Conservation (phyloP, 2,329 filamentous ascomycete species). For the Emergomyces pasteurianus region DNA sequence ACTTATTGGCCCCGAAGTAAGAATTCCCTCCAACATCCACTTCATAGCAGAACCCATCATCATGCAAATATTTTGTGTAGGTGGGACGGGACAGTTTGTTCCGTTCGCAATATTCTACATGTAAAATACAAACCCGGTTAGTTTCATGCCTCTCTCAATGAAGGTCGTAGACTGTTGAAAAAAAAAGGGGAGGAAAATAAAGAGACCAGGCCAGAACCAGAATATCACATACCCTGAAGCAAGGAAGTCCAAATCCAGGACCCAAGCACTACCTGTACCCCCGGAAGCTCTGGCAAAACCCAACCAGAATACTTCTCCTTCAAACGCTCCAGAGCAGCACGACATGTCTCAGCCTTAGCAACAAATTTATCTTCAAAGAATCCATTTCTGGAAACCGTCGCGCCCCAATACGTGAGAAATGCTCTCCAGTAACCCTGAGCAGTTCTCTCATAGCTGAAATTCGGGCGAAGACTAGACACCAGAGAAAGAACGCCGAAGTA, state of each 20-base stretch:
- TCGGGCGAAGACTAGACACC: slow-evolving; percentile 16
- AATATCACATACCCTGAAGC: slow-evolving; percentile 18
- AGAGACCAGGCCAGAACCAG: too few relatives aligned
- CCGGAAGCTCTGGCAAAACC: slow-evolving; percentile 19
- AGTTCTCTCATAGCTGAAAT: slow-evolving; percentile 15
- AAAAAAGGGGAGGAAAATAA: background rate
- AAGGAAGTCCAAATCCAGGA: slow-evolving; percentile 21
- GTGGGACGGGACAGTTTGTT: slow-evolving; percentile 9
- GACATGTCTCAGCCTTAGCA: slow-evolving; percentile 18
- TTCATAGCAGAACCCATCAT: slow-evolving; percentile 17
- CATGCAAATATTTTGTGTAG: slow-evolving; percentile 17
- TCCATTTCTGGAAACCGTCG: slow-evolving; percentile 13
- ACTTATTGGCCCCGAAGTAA: slow-evolving; percentile 12
- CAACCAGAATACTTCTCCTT: slow-evolving; percentile 15
- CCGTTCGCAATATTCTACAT: slow-evolving; percentile 17
- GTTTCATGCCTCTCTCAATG: background rate
- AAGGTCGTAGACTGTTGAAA: background rate
- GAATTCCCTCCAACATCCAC: slow-evolving; percentile 13
- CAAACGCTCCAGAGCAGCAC: slow-evolving; percentile 18
- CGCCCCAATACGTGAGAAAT: slow-evolving; percentile 20
- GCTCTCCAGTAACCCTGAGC: slow-evolving; percentile 14
- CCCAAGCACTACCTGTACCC: slow-evolving; percentile 5
- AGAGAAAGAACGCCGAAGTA: slow-evolving; percentile 21
- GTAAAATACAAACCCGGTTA: background rate
- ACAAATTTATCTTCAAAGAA: slow-evolving; percentile 6